These are phyloP conservation scores for Raffaelea albimanens DNA, from an alignment of 2,329 filamentous ascomycete species.

Conservation along the genomic window DNA sequence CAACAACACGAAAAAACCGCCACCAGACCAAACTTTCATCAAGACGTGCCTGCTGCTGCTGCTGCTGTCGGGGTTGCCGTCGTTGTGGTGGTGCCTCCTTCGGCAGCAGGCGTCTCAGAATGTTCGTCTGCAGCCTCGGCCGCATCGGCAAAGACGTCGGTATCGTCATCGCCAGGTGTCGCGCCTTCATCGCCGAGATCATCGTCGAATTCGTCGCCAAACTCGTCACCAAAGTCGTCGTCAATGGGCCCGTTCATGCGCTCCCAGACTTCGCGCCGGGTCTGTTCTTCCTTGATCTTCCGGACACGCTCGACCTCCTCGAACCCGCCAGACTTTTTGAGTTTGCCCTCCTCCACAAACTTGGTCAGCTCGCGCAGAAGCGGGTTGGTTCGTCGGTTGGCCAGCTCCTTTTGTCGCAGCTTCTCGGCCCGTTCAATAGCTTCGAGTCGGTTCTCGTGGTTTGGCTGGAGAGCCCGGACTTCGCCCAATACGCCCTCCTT, in stretches of 20 bases:
- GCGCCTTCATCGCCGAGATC: not conserved
- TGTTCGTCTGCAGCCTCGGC: conserved; percentile 15
- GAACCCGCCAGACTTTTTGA: conserved; percentile 93
- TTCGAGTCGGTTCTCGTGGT: conserved; percentile 86
- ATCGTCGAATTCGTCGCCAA: not conserved
- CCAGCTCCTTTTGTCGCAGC: conserved; percentile 78
- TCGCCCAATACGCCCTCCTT: conserved; percentile 90
- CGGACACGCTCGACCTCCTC: conserved; percentile 86
- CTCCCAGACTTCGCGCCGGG: conserved; percentile 70
- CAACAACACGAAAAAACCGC: too few species aligned
- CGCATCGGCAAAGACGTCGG: conserved; percentile 24
- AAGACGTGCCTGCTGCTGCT: too few species aligned
- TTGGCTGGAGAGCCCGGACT: conserved; percentile 85
- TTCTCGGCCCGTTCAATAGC: conserved; percentile 97
- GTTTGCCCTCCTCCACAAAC: conserved; percentile 81
- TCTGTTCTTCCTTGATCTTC: conserved; percentile 76
- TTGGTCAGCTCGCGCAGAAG: conserved; percentile 76
- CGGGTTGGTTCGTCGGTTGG: conserved; percentile 61
- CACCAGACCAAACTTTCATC: too few species aligned
- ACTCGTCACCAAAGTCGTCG: not conserved
- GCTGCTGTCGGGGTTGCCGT: too few species aligned
- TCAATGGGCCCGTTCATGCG: conserved; percentile 49
- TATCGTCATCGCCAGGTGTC: not conserved
- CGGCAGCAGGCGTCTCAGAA: not conserved
- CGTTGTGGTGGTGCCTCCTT: not conserved